Conservation (phyloP, 176 grass and related monocot species). For the Raddia guianensis region DNA sequence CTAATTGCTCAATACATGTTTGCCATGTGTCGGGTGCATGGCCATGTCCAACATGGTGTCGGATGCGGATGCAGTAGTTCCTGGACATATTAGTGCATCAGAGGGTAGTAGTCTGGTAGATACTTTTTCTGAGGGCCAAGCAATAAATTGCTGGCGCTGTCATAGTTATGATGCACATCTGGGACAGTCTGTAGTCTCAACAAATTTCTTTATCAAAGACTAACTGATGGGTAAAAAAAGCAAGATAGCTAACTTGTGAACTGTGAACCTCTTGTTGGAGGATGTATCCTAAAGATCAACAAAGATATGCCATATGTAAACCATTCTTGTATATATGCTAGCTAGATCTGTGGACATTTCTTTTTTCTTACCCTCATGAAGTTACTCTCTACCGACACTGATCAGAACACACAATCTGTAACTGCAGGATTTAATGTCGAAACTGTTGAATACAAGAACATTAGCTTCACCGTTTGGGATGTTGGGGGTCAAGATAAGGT, state of each 20-base stretch:
- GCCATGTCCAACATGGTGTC: too few relatives aligned
- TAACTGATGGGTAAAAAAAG: background rate
- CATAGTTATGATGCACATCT: background rate
- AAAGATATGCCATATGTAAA: background rate
- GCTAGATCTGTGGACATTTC: background rate
- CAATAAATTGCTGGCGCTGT: background rate
- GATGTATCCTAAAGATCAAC: background rate
- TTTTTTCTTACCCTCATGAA: background rate
- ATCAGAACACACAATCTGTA: background rate
- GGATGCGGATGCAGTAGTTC: too few relatives aligned
- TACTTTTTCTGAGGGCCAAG: background rate
- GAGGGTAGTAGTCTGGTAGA: too few relatives aligned
- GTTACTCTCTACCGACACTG: background rate
- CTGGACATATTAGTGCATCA: too few relatives aligned
- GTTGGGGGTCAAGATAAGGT: conserved; percentile 69
- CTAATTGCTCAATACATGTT: too few relatives aligned
- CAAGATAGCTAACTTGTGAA: background rate
- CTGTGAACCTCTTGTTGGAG: background rate
- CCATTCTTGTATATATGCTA: background rate
- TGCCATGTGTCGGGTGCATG: too few relatives aligned
- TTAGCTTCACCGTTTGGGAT: conserved; percentile 71
- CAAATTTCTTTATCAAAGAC: background rate
- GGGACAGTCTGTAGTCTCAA: background rate
- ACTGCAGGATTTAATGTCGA: conserved; percentile 64
- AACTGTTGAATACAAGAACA: conserved; percentile 75